Evolutionary conservation across 768 basidiomycete genomes (phyloP).

Genomic region (Mycena polygramma): DNA sequence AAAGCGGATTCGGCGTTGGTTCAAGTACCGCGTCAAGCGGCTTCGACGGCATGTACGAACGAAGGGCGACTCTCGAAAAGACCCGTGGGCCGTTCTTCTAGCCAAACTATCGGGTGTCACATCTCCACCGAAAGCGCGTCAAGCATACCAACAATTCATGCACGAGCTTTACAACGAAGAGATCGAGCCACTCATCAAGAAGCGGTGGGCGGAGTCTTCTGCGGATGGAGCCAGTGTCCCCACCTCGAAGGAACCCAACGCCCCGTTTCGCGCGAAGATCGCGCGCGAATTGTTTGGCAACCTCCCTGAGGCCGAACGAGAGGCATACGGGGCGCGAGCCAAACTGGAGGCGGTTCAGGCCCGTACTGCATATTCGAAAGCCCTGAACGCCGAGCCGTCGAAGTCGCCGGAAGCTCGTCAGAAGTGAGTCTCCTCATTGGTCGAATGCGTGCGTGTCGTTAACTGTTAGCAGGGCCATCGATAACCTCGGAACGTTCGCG

Average conservation of each 20-base stretch:
- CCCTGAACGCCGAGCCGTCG: background rate
- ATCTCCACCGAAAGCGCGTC: constrained; percentile 8
- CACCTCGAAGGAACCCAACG: background rate
- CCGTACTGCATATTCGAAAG: background rate
- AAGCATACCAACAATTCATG: constrained; percentile 26
- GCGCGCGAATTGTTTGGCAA: constrained; percentile 1
- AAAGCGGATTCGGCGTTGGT: constrained; percentile 11
- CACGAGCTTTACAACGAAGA: constrained; percentile 1
- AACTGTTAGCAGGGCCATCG: constrained; percentile 6
- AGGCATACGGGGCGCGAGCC: background rate
- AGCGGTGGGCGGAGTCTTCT: background rate
- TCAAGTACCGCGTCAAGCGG: background rate
- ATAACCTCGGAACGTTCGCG: constrained; percentile 3
- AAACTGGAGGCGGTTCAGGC: background rate
- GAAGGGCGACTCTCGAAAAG: background rate
- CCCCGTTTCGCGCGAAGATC: background rate
- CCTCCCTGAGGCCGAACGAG: background rate
- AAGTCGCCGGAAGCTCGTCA: constrained; percentile 4
- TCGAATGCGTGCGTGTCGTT: no score
- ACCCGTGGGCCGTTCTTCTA: background rate
- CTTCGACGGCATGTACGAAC: background rate
- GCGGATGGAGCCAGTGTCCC: background rate
- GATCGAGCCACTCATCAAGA: constrained; percentile 1
- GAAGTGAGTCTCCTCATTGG: constrained; percentile 4
- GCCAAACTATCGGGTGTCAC: constrained; percentile 9